A percentile compares a stretch with the other conserved stretches of the same genome.
Conservation (phyloP, 2,329 filamentous ascomycete species). For the Xylaria polymorpha region DNA sequence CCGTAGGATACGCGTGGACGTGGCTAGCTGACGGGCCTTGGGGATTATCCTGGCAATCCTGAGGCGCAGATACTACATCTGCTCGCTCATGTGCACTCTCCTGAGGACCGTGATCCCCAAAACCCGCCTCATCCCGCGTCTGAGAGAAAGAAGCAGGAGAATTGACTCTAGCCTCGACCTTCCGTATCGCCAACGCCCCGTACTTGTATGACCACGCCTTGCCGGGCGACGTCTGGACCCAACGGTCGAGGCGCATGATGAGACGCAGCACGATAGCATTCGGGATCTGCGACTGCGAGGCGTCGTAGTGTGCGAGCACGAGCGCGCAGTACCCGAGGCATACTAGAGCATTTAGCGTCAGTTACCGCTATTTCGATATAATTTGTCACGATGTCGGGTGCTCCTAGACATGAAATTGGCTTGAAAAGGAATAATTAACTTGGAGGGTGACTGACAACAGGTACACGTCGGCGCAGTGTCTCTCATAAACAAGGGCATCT, state of each 20-base stretch:
- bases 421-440: not conserved
- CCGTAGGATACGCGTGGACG: constrained; percentile 15
- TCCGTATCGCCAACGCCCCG: constrained; percentile 46
- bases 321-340: constrained; percentile 51
- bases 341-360: constrained; percentile 22
- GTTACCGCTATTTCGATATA: not conserved
- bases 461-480: constrained; percentile 48
- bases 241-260: constrained; percentile 48
- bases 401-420: not conserved
- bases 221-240: constrained; percentile 48
- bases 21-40: not conserved
- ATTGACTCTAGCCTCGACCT: constrained; percentile 46
- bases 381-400: no score
- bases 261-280: constrained; percentile 46
- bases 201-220: constrained; percentile 51
- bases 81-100: not conserved
- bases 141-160: constrained; percentile 14
- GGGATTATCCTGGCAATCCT: not conserved
- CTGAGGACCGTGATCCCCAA: not conserved
- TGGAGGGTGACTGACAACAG: constrained; percentile 30
- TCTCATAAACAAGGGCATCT: constrained; percentile 49
- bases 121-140: constrained; percentile 7
- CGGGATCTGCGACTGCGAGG: constrained; percentile 48
- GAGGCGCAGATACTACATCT: not conserved
- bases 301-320: constrained; percentile 50